These are phyloP conservation scores for Excoecaria agallocha DNA, from an alignment of 345 rosid genomes.

Conservation along the genomic window DNA sequence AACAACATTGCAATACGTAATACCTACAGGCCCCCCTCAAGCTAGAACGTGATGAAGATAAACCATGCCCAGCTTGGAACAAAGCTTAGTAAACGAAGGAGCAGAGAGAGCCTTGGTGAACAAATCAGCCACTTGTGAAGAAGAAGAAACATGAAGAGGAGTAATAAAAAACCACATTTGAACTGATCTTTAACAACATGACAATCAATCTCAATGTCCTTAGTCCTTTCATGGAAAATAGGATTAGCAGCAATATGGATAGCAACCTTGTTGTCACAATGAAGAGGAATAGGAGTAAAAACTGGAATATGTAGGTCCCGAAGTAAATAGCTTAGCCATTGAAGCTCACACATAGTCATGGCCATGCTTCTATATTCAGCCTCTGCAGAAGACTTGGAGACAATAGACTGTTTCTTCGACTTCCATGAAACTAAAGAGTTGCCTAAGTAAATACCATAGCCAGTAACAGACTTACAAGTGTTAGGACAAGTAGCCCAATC, in stretches of 20 bases:
- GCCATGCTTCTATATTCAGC: not conserved
- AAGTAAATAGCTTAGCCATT: not conserved
- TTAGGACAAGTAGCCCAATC: not conserved
- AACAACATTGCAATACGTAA: no score
- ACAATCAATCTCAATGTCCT: not conserved
- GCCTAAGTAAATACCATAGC: not conserved
- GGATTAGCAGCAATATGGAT: no score
- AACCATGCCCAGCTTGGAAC: no score
- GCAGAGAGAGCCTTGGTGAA: not conserved
- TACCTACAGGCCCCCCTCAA: no score
- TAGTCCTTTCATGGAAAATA: not conserved
- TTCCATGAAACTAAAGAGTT: not conserved
- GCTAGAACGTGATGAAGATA: no score
- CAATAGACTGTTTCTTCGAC: not conserved
- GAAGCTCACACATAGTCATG: not conserved
- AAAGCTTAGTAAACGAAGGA: not conserved
- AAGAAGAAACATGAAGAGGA: not conserved
- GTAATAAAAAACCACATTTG: not conserved
- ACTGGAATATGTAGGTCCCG: not conserved
- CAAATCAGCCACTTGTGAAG: not conserved
- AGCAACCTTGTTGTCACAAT: not conserved
- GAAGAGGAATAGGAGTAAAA: not conserved
- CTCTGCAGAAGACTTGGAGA: not conserved
- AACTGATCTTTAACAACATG: not conserved
- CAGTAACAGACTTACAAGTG: not conserved